A percentile compares a stretch with the other conserved stretches of the same genome.
phyloP scores from a whole-genome alignment of 2,329 filamentous ascomycete species.

The Eutypella sp. region DNA sequence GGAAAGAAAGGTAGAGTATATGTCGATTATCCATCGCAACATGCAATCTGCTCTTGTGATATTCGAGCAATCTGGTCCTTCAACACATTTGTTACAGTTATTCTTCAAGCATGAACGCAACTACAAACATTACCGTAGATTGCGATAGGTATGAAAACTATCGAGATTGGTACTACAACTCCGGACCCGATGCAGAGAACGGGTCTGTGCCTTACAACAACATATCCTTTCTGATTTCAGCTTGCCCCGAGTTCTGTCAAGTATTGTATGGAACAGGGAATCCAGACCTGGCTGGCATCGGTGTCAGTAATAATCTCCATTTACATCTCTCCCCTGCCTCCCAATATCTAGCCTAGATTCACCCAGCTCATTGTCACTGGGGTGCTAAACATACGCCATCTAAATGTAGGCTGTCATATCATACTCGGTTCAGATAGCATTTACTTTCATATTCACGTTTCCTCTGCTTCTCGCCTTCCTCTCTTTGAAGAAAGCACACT shows the following conservation, averaged over 20 bases:
- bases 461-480: not conserved
- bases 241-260: not conserved
- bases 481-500: not conserved
- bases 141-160: not conserved
- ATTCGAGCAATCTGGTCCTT: too few species aligned
- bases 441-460: not conserved
- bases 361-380: too few species aligned
- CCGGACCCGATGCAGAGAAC: too few species aligned
- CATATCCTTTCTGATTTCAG: not conserved
- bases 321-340: too few species aligned
- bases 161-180: too few species aligned
- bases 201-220: too few species aligned
- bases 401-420: not conserved
- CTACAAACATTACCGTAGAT: not conserved
- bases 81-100: too few species aligned
- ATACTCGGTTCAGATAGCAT: not conserved
- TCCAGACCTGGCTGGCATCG: not conserved
- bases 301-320: not conserved
- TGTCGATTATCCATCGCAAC: too few species aligned
- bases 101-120: not conserved
- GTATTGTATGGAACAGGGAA: not conserved
- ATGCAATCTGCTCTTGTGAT: too few species aligned
- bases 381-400: not conserved
- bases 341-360: too few species aligned
- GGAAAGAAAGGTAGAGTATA: too few species aligned